These are phyloP conservation scores for Scenedesmus sp. DNA, from an alignment of 163 green algal genomes.

Conservation along the genomic window DNA sequence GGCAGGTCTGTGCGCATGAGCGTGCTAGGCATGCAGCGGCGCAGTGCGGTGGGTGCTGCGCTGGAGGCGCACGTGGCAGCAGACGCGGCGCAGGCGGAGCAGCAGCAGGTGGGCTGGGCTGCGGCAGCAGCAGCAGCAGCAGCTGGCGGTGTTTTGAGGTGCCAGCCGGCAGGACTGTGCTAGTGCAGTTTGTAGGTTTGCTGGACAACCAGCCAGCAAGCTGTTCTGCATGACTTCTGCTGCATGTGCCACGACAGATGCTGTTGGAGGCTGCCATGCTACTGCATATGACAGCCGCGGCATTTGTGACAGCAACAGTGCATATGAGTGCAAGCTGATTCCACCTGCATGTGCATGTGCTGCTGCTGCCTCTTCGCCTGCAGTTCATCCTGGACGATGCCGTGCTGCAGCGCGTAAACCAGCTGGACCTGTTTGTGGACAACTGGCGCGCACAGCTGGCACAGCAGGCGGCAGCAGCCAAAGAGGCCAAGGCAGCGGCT, in stretches of 20 bases:
- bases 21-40: neutral
- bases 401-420: conserved; percentile 19
- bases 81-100: neutral
- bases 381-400: conserved; percentile 34
- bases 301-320: neutral
- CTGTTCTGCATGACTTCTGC: neutral
- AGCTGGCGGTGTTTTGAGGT: neutral
- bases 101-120: conserved; percentile 24
- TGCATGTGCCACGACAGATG: neutral
- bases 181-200: neutral
- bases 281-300: neutral
- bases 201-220: neutral
- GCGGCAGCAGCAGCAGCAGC: neutral
- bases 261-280: neutral
- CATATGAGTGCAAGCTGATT: neutral
- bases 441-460: conserved; percentile 31
- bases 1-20: neutral
- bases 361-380: neutral
- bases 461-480: neutral
- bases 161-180: too few relatives aligned
- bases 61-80: conserved; percentile 34
- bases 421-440: conserved; percentile 32
- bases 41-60: conserved; percentile 25
- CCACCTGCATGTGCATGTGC: neutral
- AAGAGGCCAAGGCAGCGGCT: conserved; percentile 22